These are phyloP conservation scores for Naganishia liquefaciens DNA, from an alignment of 1,284 basidiomycete species.

Conservation along the genomic window DNA sequence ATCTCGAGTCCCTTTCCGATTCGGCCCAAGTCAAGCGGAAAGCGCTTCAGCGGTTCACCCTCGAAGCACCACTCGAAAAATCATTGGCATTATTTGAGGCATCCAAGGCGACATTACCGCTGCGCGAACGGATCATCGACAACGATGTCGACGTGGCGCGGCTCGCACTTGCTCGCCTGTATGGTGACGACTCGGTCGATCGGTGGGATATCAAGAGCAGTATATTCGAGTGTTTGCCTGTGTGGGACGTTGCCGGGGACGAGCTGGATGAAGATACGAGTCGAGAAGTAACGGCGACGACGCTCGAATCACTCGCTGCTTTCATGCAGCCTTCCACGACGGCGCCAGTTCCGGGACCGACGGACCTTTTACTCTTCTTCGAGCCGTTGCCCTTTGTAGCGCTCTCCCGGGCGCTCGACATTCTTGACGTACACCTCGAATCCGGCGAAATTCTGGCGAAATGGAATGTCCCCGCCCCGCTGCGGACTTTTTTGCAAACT, in stretches of 20 bases:
- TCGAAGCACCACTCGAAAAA: constrained; percentile 66
- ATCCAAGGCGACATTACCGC: constrained; percentile 79
- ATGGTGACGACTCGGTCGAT: constrained; percentile 70
- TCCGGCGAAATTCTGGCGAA: constrained; percentile 83
- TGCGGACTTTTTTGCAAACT: constrained; percentile 82
- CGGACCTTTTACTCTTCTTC: constrained; percentile 80
- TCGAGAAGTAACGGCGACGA: constrained; percentile 73
- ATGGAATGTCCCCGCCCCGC: constrained; percentile 76
- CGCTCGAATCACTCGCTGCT: constrained; percentile 71
- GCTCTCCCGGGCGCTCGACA: constrained; percentile 77
- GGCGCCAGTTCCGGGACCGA: constrained; percentile 61
- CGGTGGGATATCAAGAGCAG: constrained; percentile 80
- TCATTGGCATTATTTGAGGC: constrained; percentile 77
- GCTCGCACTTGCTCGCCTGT: constrained; percentile 82
- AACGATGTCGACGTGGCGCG: constrained; percentile 79
- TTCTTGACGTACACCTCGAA: constrained; percentile 89
- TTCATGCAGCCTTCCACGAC: constrained; percentile 74
- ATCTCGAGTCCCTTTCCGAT: constrained; percentile 85
- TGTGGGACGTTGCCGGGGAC: constrained; percentile 68
- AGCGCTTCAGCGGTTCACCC: constrained; percentile 74
- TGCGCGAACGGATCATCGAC: constrained; percentile 69
- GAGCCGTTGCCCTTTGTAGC: constrained; percentile 69
- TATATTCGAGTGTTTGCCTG: constrained; percentile 91
- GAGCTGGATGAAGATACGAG: constrained; percentile 59
- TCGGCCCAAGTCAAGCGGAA: constrained; percentile 71